These are phyloP conservation scores for Cercophora sp. DNA, from an alignment of 495 filamentous ascomycete genomes.

Conservation along the genomic window DNA sequence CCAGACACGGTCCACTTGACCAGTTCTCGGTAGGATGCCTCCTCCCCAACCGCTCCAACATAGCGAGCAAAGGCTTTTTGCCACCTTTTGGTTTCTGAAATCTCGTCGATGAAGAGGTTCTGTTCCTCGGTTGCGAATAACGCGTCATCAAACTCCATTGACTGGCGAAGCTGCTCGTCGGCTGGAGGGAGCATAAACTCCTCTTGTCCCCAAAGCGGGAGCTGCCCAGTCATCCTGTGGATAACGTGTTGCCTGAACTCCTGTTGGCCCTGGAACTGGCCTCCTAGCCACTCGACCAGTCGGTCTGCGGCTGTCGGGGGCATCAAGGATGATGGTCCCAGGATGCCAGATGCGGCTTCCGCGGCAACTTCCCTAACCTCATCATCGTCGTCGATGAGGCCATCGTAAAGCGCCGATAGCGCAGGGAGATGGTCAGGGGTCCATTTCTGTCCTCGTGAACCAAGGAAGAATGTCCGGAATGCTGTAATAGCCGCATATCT, in stretches of 20 bases:
- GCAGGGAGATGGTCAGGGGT: conserved; percentile 37
- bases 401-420: conserved; percentile 48
- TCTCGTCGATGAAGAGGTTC: conserved; percentile 81
- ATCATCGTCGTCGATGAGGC: conserved; percentile 84
- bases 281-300: conserved; percentile 34
- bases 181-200: conserved; percentile 36
- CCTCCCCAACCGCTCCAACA: conserved; percentile 18
- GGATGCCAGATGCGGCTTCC: conserved; percentile 33
- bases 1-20: conserved; percentile 56
- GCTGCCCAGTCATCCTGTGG: conserved; percentile 32
- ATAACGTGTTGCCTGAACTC: conserved; percentile 34
- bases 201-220: background rate
- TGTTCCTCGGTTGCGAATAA: conserved; percentile 87
- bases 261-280: conserved; percentile 16
- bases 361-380: conserved; percentile 71
- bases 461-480: conserved; percentile 31
- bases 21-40: conserved; percentile 17
- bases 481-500: conserved; percentile 52
- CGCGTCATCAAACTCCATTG: conserved; percentile 59
- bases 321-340: conserved; percentile 31
- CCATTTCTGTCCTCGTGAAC: background rate
- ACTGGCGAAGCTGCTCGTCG: conserved; percentile 41
- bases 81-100: conserved; percentile 68
- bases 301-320: conserved; percentile 37
- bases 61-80: conserved; percentile 39